phyloP scores from a whole-genome alignment of 345 rosid species.

The Aquilaria malaccensis region DNA sequence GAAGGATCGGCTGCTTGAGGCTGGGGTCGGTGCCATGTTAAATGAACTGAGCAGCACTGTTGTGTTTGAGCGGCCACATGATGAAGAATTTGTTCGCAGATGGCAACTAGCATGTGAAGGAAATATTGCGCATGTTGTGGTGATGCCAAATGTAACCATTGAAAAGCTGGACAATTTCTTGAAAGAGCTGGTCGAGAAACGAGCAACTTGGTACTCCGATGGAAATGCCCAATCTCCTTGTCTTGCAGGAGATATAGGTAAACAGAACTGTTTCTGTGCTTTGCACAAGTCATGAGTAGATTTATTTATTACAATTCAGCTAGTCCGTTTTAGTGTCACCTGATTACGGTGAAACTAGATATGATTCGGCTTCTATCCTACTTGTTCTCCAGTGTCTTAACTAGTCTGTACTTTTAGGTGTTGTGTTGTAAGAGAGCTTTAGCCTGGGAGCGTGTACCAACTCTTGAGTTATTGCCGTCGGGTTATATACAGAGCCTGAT shows the following conservation, averaged over 20 bases:
- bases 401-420: too few relatives aligned
- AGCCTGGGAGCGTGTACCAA: too few relatives aligned
- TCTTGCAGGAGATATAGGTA: constrained; percentile 56
- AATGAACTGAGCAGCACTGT: constrained; percentile 95
- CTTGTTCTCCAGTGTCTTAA: too few relatives aligned
- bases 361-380: background rate
- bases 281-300: constrained; percentile 41
- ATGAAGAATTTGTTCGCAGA: constrained; percentile 81
- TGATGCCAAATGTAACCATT: constrained; percentile 80
- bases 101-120: constrained; percentile 98
- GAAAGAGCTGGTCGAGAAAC: constrained; percentile 46
- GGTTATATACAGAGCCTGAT: too few relatives aligned
- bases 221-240: constrained; percentile 48
- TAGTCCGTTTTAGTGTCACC: constrained; percentile 11
- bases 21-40: constrained; percentile 87
- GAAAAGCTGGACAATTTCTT: constrained; percentile 78
- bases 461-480: too few relatives aligned
- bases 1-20: constrained; percentile 49
- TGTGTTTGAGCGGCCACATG: constrained; percentile 85
- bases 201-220: constrained; percentile 54
- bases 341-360: constrained; percentile 11
- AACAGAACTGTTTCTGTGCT: constrained; percentile 55
- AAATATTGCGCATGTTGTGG: constrained; percentile 81
- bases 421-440: too few relatives aligned
- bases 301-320: background rate